Percentiles rank a stretch among this genome's conserved stretches.
Evolutionary conservation across 371 early-diverging fungal genomes (phyloP).

Genomic region (Globomyces sp.): DNA sequence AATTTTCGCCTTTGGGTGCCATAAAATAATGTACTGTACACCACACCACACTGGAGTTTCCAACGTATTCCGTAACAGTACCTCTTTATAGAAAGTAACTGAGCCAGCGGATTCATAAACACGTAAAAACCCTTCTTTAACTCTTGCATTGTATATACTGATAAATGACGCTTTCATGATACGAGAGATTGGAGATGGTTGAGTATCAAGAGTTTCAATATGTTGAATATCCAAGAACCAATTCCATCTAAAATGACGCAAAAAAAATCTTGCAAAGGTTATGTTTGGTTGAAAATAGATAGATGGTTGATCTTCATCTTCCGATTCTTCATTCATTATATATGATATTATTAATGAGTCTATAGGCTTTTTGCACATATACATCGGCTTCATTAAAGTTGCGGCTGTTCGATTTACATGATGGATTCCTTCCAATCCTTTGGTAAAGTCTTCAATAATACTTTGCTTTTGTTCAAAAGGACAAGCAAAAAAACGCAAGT

Average conservation of each 20-base stretch:
- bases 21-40: conserved; percentile 62
- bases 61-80: conserved; percentile 19
- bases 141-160: conserved; percentile 56
- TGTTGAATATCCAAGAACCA: conserved; percentile 1
- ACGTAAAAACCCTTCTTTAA: conserved; percentile 61
- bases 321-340: conserved; percentile 23
- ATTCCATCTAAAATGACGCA: background rate
- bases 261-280: background rate
- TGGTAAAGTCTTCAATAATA: conserved; percentile 11
- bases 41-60: conserved; percentile 40
- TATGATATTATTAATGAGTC: conserved; percentile 14
- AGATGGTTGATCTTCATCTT: background rate
- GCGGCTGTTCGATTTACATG: conserved; percentile 8
- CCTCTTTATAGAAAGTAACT: conserved; percentile 66
- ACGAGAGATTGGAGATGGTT: conserved; percentile 22
- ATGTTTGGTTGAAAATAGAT: conserved; percentile 2
- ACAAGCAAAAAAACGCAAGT: conserved; percentile 15
- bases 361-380: conserved; percentile 38
- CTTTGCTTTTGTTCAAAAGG: background rate
- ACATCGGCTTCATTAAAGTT: conserved; percentile 46
- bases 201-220: background rate
- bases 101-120: conserved; percentile 51
- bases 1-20: conserved; percentile 48
- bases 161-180: conserved; percentile 49
- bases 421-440: conserved; percentile 1